Evolutionary conservation across 768 basidiomycete species (phyloP).

Genomic region (Kwoniella dendrophila): DNA sequence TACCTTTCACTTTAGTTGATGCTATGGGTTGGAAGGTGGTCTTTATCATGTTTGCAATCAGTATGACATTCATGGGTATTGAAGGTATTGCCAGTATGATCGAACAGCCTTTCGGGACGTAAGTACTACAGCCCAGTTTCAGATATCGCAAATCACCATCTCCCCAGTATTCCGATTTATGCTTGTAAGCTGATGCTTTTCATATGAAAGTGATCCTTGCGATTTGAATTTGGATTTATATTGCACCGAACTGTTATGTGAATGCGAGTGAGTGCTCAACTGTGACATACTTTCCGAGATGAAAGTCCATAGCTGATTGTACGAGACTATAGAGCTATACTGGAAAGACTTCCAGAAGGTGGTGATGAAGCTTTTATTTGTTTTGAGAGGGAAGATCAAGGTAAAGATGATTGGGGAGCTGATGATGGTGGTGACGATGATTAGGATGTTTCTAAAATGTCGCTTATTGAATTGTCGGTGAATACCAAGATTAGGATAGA

Average conservation of each 20-base stretch:
- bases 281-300: neutral
- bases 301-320: neutral
- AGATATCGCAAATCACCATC: no score
- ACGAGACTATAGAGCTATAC: constrained; percentile 28
- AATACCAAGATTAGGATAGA: no score
- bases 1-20: constrained; percentile 82
- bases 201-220: constrained; percentile 41
- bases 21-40: constrained; percentile 80
- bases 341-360: constrained; percentile 57
- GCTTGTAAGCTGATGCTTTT: neutral
- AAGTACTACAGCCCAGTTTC: constrained; percentile 61
- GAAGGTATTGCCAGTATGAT: constrained; percentile 95
- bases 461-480: no score
- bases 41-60: constrained; percentile 72
- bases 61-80: constrained; percentile 57
- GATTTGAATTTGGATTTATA: constrained; percentile 66
- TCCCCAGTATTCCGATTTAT: no score
- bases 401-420: constrained; percentile 27
- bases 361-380: constrained; percentile 54
- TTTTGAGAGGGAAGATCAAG: constrained; percentile 25
- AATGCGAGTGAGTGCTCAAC: constrained; percentile 64
- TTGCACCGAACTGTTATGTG: constrained; percentile 82
- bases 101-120: constrained; percentile 88
- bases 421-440: constrained; percentile 41
- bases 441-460: no score